Evolutionary conservation across 2,329 filamentous ascomycete genomes (phyloP), one percentile per base, ranked within the genome.

Genomic region (Davidsoniella neocaledoniae): DNA sequence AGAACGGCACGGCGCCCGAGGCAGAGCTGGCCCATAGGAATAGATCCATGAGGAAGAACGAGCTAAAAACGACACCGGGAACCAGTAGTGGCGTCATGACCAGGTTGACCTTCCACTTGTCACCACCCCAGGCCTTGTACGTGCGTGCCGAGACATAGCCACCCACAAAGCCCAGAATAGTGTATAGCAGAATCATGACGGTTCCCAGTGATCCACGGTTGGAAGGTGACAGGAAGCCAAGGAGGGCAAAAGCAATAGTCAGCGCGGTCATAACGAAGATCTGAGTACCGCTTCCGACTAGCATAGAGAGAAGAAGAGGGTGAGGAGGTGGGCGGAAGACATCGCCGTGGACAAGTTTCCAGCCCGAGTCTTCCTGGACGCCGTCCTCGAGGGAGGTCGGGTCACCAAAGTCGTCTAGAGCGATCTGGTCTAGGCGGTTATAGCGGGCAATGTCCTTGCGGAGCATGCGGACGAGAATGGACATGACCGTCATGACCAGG

Each of bases 291-390:
- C 93, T 96, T 52, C 91, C 91, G 40, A 95, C 74, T 55, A 98
- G 73, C 5, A 98, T 72, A 50, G 88, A 88, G 17, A 98, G 73
- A 12, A 95, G 70, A 25, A 98, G 73, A 1, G 88, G 84, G 53
- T 84, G 80, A 56, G 81, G 77, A 3, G 91, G 91, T 9, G 82
- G 80, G 51, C 91, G 83, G 73, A 98, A 98, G 29, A 96, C 90
- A 63, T 98, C 91, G 49, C 91, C 91, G 59, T 98, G 91, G 1
- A 98, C 88, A 44, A 98, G 69, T 67, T 98, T 98, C 91, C 91
- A 98, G 54, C 91, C 91, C 8, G 88, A 95, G 64, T 98, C 91
- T 61, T 98, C 91, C 63, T 94, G 88, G 1, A 96, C 85, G 33
- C 88, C 90, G 57, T 93, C 86, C 56, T 95, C 90, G 5, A 87